Evolutionary conservation across 768 basidiomycete species (phyloP).

Genomic region (Leccinum uliginosum): DNA sequence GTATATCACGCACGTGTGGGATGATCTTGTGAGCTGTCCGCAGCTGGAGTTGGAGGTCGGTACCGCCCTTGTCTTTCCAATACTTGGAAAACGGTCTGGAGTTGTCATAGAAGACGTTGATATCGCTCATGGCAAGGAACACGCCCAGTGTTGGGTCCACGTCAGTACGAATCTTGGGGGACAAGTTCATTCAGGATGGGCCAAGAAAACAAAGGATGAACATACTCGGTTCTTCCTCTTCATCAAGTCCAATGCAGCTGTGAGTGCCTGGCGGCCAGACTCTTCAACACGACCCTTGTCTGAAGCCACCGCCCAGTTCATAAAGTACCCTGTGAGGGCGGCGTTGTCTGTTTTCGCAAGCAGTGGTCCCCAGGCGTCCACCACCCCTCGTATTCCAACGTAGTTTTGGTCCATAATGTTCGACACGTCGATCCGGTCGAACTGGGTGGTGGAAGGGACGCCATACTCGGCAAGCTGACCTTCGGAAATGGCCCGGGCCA

Average conservation of each 20-base stretch:
- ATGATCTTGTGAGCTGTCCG: conserved; percentile 33
- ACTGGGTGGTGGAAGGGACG: conserved; percentile 25
- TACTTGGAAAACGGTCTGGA: conserved; percentile 34
- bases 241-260: conserved; percentile 10
- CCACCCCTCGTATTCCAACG: conserved; percentile 32
- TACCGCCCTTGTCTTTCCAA: conserved; percentile 28
- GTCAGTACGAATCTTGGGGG: conserved; percentile 8
- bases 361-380: conserved; percentile 36
- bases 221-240: conserved; percentile 14
- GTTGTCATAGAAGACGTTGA: conserved; percentile 32
- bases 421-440: conserved; percentile 47
- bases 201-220: background rate
- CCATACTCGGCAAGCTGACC: conserved; percentile 13
- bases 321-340: conserved; percentile 39
- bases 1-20: conserved; percentile 34
- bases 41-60: conserved; percentile 17
- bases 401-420: conserved; percentile 44
- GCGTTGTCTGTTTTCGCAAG: conserved; percentile 30
- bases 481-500: conserved; percentile 35
- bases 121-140: conserved; percentile 9
- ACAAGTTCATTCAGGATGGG: background rate
- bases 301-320: conserved; percentile 40
- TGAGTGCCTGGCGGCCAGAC: background rate
- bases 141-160: background rate
- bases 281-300: conserved; percentile 3